Conservation (phyloP, 2,329 filamentous ascomycete genomes). For the Fusarium guadeloupense region DNA sequence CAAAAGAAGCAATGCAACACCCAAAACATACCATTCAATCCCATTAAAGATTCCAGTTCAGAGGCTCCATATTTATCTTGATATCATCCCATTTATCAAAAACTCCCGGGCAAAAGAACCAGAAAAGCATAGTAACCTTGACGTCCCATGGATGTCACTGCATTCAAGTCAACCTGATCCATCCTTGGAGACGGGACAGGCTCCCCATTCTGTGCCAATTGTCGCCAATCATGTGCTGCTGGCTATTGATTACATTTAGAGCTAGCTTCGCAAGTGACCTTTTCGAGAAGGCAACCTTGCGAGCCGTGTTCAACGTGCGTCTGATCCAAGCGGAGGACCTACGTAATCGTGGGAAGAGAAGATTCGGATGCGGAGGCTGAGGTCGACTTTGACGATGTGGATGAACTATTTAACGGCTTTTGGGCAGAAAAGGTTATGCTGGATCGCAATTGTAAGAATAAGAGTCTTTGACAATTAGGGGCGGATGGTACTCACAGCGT, state of each 20-base stretch:
- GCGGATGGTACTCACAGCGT: conserved; percentile 30
- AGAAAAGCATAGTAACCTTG: conserved; percentile 4
- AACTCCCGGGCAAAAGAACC: background rate
- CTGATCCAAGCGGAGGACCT: background rate
- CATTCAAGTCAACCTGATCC: conserved; percentile 2
- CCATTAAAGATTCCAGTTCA: too few species aligned
- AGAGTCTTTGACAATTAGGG: background rate
- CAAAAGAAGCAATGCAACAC: too few species aligned
- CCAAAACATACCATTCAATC: too few species aligned
- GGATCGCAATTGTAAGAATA: background rate
- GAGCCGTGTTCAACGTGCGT: background rate
- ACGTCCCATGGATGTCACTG: conserved; percentile 1
- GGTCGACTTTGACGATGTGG: conserved; percentile 15
- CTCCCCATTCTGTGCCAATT: background rate
- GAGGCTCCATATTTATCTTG: too few species aligned
- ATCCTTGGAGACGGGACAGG: background rate
- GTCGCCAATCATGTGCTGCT: background rate
- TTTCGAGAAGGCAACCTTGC: background rate
- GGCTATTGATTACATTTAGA: background rate
- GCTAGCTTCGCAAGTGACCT: background rate
- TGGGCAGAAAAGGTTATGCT: conserved; percentile 34
- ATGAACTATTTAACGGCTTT: conserved; percentile 23
- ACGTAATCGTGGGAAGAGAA: conserved; percentile 6
- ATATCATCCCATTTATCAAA: too few species aligned
- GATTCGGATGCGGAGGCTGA: conserved; percentile 24